Conservation (phyloP, 257 asterid genomes). For the Coffea canephora region DNA sequence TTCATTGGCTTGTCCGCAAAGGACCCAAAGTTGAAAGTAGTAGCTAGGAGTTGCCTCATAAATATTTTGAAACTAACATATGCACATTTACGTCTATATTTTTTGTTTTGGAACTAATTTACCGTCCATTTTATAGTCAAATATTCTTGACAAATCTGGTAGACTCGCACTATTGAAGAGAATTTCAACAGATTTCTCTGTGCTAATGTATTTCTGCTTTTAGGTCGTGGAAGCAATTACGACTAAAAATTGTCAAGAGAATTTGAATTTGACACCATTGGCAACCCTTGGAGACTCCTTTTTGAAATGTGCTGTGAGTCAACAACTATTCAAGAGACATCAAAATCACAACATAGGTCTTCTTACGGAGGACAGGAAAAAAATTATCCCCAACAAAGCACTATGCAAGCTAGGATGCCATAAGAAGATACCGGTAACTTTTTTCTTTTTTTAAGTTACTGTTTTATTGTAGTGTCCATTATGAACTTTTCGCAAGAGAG, state of each 20-base stretch:
- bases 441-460: not conserved
- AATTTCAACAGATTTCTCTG: not conserved
- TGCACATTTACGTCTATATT: too few relatives aligned
- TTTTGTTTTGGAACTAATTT: too few relatives aligned
- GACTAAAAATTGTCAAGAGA: slow-evolving; percentile 70
- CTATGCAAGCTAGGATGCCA: slow-evolving; percentile 73
- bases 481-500: too few relatives aligned
- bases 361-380: slow-evolving; percentile 47
- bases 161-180: too few relatives aligned
- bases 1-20: too few relatives aligned
- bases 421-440: slow-evolving; percentile 55
- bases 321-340: slow-evolving; percentile 54
- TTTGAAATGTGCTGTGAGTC: slow-evolving; percentile 67
- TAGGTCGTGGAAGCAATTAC: slow-evolving; percentile 91
- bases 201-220: slow-evolving; percentile 11
- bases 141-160: too few relatives aligned
- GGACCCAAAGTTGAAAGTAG: too few relatives aligned
- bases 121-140: too few relatives aligned
- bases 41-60: too few relatives aligned
- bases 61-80: too few relatives aligned
- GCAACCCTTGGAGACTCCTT: slow-evolving; percentile 91
- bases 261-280: slow-evolving; percentile 64
- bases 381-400: slow-evolving; percentile 48
- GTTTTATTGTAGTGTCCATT: too few relatives aligned
- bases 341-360: slow-evolving; percentile 70